Evolutionary conservation across 768 basidiomycete species (phyloP).

Genomic region (Holtermannia corniformis): DNA sequence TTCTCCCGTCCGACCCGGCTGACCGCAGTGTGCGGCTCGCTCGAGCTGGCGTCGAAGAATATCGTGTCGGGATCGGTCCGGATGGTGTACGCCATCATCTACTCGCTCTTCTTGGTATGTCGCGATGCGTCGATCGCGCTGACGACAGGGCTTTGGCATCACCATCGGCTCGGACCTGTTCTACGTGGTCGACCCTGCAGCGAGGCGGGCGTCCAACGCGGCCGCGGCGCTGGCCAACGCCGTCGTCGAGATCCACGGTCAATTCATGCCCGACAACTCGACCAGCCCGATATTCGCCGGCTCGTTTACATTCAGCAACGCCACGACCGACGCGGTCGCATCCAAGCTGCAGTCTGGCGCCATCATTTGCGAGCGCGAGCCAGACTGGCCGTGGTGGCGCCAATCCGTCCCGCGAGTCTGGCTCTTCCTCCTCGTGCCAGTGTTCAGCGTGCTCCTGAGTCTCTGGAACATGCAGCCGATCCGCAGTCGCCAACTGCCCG

Average conservation of each 20-base stretch:
- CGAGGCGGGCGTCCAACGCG: slow-evolving; percentile 22
- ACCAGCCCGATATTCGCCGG: slow-evolving; percentile 44
- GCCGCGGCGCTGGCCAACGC: slow-evolving; percentile 51
- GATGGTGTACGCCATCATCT: slow-evolving; percentile 39
- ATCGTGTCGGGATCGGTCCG: slow-evolving; percentile 36
- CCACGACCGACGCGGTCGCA: slow-evolving; percentile 16
- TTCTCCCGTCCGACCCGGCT: slow-evolving; percentile 5
- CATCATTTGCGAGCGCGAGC: slow-evolving; percentile 61
- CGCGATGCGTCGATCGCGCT: not conserved
- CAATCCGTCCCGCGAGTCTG: slow-evolving; percentile 68
- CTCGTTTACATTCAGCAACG: slow-evolving; percentile 38
- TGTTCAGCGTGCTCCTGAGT: slow-evolving; percentile 53
- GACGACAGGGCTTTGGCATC: slow-evolving; percentile 29
- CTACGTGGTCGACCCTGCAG: slow-evolving; percentile 26
- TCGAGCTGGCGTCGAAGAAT: slow-evolving; percentile 36
- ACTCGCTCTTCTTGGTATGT: slow-evolving; percentile 35
- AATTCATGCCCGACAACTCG: slow-evolving; percentile 58
- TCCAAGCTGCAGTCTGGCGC: slow-evolving; percentile 45
- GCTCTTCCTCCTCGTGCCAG: slow-evolving; percentile 27
- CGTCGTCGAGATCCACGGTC: slow-evolving; percentile 53
- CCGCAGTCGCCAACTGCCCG: slow-evolving; percentile 58
- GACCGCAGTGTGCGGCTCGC: slow-evolving; percentile 29
- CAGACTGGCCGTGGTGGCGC: slow-evolving; percentile 62
- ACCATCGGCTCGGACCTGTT: slow-evolving; percentile 37
- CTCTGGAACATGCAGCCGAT: slow-evolving; percentile 70